Evolutionary conservation across 345 rosid genomes (phyloP).

Genomic region (Lepidium aucheri): DNA sequence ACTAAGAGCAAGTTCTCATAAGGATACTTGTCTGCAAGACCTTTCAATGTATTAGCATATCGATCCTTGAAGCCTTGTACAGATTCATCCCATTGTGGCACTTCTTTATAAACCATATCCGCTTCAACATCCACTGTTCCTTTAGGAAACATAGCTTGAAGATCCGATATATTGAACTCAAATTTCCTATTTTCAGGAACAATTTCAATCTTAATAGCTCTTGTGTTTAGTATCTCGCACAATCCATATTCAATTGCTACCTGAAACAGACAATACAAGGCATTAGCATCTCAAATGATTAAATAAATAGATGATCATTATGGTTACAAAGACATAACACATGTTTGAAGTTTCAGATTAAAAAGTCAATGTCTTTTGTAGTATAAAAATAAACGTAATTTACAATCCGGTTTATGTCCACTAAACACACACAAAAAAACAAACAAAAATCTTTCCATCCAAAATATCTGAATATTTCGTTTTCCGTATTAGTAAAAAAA

Average conservation of each 20-base stretch:
- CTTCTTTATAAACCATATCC: constrained; percentile 48
- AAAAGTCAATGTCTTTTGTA: too few relatives aligned
- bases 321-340: background rate
- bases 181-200: constrained; percentile 55
- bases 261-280: constrained; percentile 26
- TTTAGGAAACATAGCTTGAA: constrained; percentile 48
- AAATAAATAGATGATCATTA: background rate
- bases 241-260: constrained; percentile 71
- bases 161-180: constrained; percentile 44
- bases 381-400: too few relatives aligned
- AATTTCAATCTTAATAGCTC: constrained; percentile 36
- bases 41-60: constrained; percentile 37
- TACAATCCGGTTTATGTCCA: too few relatives aligned
- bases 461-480: too few relatives aligned
- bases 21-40: constrained; percentile 67
- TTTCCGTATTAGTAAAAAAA: too few relatives aligned
- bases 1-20: constrained; percentile 65
- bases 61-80: constrained; percentile 29
- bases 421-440: background rate
- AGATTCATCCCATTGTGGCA: constrained; percentile 69
- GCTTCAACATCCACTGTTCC: constrained; percentile 51
- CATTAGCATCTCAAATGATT: background rate
- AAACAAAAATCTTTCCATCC: background rate
- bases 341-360: too few relatives aligned
- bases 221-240: constrained; percentile 51